Percentiles rank a stretch among this genome's conserved stretches.
phyloP scores from a whole-genome alignment of 2,329 filamentous ascomycete genomes.

The Diaporthe caulivora region DNA sequence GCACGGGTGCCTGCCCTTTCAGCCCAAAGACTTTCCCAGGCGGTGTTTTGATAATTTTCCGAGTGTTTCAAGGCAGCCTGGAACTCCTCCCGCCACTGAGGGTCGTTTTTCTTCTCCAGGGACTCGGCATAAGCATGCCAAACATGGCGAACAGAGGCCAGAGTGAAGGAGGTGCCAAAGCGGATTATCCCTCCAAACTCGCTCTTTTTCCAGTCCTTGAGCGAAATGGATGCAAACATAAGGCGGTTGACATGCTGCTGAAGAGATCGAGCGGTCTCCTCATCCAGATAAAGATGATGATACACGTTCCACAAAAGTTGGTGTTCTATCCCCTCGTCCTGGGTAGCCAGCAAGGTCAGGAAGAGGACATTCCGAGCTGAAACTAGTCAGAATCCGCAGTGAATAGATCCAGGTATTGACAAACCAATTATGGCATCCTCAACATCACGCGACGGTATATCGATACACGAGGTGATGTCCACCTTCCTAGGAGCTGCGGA shows the following conservation, averaged over 20 bases:
- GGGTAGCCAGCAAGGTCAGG: conserved; percentile 63
- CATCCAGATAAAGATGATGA: conserved; percentile 63
- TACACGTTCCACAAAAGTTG: conserved; percentile 65
- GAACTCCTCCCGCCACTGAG: conserved; percentile 41
- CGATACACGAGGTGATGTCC: conserved; percentile 66
- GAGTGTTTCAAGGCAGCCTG: conserved; percentile 30
- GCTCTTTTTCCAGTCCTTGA: conserved; percentile 58
- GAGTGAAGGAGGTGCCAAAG: conserved; percentile 35
- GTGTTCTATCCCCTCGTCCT: conserved; percentile 43
- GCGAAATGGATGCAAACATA: conserved; percentile 50
- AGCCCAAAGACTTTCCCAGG: no score
- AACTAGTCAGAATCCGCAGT: conserved; percentile 27
- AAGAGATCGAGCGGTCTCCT: conserved; percentile 52
- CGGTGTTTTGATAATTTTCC: neutral
- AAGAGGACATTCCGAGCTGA: conserved; percentile 68
- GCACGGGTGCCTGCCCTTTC: neutral
- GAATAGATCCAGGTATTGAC: conserved; percentile 31
- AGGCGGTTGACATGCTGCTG: conserved; percentile 59
- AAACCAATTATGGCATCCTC: conserved; percentile 63
- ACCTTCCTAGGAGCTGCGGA: conserved; percentile 54
- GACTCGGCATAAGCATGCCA: conserved; percentile 53
- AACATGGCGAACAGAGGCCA: conserved; percentile 54
- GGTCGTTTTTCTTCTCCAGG: conserved; percentile 37
- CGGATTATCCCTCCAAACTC: conserved; percentile 53
- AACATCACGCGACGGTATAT: conserved; percentile 50